phyloP scores from a whole-genome alignment of 1,284 basidiomycete species.

The Lentinula novae-zelandiae region DNA sequence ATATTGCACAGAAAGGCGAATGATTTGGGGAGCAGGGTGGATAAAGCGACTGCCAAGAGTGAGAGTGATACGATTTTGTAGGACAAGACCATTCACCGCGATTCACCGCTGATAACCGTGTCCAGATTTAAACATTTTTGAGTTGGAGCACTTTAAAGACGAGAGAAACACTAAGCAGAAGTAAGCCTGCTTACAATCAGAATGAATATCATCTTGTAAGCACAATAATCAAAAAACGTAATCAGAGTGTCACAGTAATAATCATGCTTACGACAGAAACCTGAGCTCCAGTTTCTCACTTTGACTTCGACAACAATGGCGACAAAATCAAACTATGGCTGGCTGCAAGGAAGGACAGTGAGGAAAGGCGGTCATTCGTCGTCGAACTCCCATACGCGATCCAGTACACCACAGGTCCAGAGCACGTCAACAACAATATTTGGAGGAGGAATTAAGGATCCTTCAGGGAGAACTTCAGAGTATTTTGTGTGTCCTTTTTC shows the following conservation, averaged over 20 bases:
- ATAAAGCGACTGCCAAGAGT: not conserved
- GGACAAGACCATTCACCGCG: not conserved
- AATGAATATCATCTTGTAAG: no score
- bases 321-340: conserved; percentile 36
- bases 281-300: not conserved
- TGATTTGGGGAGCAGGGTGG: not conserved
- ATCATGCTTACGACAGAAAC: not conserved
- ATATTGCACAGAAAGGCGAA: not conserved
- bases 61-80: conserved; percentile 2
- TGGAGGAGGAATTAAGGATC: conserved; percentile 78
- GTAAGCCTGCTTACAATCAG: conserved; percentile 1
- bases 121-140: not conserved
- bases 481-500: conserved; percentile 58
- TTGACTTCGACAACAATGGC: not conserved
- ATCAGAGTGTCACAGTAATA: not conserved
- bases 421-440: conserved; percentile 69
- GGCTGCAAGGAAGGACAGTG: conserved; percentile 70
- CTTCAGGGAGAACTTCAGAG: conserved; percentile 73
- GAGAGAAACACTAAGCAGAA: not conserved
- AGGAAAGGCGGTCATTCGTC: conserved; percentile 56
- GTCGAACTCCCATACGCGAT: conserved; percentile 47
- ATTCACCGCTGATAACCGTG: not conserved
- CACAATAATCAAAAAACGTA: no score
- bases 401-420: conserved; percentile 65
- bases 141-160: not conserved